phyloP scores from a whole-genome alignment of 106 monocot genomes.

The Gastrodia elata region DNA sequence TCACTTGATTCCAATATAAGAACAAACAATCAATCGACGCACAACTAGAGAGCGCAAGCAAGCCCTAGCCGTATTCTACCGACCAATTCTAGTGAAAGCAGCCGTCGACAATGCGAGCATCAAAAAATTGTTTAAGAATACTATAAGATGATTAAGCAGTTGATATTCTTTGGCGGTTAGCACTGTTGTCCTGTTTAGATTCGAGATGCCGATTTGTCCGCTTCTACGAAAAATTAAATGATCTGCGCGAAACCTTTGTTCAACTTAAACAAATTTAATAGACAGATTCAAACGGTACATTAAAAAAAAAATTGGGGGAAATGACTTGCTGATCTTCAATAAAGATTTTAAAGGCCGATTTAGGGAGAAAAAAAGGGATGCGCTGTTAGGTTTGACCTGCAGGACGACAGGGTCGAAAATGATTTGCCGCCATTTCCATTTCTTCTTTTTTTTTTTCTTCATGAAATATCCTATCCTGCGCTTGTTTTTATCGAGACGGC shows the following conservation, averaged over 20 bases:
- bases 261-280: background rate
- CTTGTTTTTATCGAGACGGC: too few relatives aligned
- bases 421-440: background rate
- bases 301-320: background rate
- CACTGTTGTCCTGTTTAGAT: background rate
- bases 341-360: background rate
- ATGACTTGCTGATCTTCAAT: background rate
- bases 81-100: background rate
- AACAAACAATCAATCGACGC: background rate
- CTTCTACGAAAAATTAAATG: background rate
- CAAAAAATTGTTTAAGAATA: background rate
- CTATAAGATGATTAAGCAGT: conserved; percentile 1
- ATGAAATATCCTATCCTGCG: too few relatives aligned
- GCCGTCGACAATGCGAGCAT: background rate
- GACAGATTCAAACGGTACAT: background rate
- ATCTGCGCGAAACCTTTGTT: background rate
- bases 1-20: conserved; percentile 1
- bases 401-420: background rate
- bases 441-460: background rate
- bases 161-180: conserved; percentile 8
- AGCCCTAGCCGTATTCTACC: background rate
- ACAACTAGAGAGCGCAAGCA: background rate
- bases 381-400: conserved; percentile 2
- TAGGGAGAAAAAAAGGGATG: background rate
- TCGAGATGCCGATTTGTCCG: conserved; percentile 6